phyloP scores from a whole-genome alignment of 371 early-diverging fungal species.

The Mortierella sp. region DNA sequence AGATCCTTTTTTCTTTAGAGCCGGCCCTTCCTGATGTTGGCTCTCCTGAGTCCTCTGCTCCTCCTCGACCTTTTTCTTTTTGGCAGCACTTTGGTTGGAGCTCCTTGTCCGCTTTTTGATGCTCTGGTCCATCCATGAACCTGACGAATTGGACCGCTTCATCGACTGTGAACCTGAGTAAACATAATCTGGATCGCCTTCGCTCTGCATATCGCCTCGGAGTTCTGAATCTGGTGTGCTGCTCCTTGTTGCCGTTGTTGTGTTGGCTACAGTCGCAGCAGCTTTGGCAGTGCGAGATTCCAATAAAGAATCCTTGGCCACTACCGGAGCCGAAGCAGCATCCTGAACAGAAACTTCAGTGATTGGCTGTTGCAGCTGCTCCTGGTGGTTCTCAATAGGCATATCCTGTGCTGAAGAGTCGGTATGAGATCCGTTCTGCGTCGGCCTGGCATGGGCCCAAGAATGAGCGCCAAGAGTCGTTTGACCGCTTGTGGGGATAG shows the following conservation, averaged over 20 bases:
- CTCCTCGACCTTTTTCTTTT: constrained; percentile 24
- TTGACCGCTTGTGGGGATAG: neutral
- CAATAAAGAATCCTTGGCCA: neutral
- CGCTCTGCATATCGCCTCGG: neutral
- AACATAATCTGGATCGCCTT: constrained; percentile 12
- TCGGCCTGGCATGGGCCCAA: neutral
- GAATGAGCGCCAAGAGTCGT: neutral
- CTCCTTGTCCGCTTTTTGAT: constrained; percentile 33
- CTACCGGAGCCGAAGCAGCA: neutral
- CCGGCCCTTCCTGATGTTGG: constrained; percentile 6
- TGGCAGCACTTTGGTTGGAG: constrained; percentile 15
- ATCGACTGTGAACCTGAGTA: constrained; percentile 14
- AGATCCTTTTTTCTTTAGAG: constrained; percentile 9
- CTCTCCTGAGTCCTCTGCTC: neutral
- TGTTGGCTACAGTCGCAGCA: neutral
- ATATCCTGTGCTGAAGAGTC: neutral
- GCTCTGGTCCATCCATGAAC: neutral
- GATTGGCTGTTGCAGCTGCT: neutral
- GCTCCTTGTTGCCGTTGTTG: neutral
- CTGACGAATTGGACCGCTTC: constrained; percentile 23
- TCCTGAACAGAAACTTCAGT: neutral
- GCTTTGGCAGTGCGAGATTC: neutral
- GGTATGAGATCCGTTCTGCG: neutral
- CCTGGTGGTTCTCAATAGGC: neutral
- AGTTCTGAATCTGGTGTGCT: neutral